phyloP scores from a whole-genome alignment of 2,329 filamentous ascomycete species.

The Leptosphaerulina australis region DNA sequence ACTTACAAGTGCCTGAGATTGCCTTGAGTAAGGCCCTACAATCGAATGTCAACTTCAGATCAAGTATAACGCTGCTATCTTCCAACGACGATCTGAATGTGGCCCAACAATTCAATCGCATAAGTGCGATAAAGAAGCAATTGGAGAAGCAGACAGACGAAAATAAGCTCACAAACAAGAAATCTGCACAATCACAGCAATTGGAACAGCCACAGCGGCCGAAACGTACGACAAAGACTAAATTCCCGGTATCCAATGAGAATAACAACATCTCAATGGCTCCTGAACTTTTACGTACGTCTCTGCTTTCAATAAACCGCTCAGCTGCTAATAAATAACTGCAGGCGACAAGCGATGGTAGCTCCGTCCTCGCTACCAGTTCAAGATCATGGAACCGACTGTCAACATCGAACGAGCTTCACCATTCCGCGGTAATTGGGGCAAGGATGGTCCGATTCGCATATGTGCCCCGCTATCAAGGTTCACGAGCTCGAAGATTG shows the following conservation, averaged over 20 bases:
- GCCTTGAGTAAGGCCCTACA: no score
- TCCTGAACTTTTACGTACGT: neutral
- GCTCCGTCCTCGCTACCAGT: conserved; percentile 10
- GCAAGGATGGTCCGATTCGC: neutral
- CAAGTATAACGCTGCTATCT: neutral
- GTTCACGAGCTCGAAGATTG: conserved; percentile 1
- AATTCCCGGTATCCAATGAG: no score
- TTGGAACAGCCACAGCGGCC: neutral
- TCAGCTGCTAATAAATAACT: neutral
- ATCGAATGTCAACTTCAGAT: neutral
- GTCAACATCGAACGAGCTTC: neutral
- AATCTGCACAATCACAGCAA: no score
- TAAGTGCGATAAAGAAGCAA: neutral
- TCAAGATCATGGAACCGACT: neutral
- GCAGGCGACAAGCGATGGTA: conserved; percentile 8
- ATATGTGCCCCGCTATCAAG: neutral
- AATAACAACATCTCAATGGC: neutral
- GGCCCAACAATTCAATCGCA: neutral
- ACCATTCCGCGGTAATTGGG: neutral
- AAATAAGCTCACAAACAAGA: no score
- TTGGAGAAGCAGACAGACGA: neutral
- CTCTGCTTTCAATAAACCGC: no score
- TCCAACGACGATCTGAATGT: neutral
- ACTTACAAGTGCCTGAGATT: no score
- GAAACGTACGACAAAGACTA: no score